Conservation (phyloP, 2,329 filamentous ascomycete species). For the Sordariomycetes sp. region DNA sequence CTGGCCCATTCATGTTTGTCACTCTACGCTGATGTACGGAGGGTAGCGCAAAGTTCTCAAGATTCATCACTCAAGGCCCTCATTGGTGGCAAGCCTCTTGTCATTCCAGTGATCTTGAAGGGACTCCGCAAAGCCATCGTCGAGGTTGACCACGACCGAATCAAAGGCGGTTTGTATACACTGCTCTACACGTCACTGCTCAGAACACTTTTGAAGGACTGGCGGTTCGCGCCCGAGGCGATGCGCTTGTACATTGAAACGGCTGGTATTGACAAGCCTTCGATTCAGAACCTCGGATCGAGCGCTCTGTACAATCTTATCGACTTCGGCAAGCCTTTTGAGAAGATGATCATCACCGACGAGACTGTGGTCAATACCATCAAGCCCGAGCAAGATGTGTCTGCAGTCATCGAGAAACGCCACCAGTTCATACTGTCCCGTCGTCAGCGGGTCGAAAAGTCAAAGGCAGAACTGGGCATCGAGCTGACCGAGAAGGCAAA, state of each 20-base stretch:
- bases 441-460: constrained; percentile 67
- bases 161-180: constrained; percentile 91
- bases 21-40: constrained; percentile 88
- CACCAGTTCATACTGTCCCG: constrained; percentile 68
- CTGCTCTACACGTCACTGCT: constrained; percentile 80
- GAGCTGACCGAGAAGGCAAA: constrained; percentile 73
- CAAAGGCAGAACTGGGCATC: constrained; percentile 70
- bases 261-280: constrained; percentile 83
- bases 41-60: constrained; percentile 82
- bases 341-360: constrained; percentile 78
- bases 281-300: constrained; percentile 81
- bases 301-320: constrained; percentile 77
- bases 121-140: constrained; percentile 71
- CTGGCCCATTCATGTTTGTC: constrained; percentile 85
- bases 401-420: constrained; percentile 45
- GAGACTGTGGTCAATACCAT: constrained; percentile 62
- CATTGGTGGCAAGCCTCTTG: constrained; percentile 76
- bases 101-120: constrained; percentile 80
- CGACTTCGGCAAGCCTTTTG: constrained; percentile 83
- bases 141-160: constrained; percentile 74
- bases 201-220: constrained; percentile 82
- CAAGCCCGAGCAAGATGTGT: constrained; percentile 57
- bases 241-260: constrained; percentile 87
- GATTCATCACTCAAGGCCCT: constrained; percentile 91
- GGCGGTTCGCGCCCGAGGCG: constrained; percentile 87